Evolutionary conservation across 1,139 yeast genomes (phyloP).

Genomic region (Candida sanyaensis): DNA sequence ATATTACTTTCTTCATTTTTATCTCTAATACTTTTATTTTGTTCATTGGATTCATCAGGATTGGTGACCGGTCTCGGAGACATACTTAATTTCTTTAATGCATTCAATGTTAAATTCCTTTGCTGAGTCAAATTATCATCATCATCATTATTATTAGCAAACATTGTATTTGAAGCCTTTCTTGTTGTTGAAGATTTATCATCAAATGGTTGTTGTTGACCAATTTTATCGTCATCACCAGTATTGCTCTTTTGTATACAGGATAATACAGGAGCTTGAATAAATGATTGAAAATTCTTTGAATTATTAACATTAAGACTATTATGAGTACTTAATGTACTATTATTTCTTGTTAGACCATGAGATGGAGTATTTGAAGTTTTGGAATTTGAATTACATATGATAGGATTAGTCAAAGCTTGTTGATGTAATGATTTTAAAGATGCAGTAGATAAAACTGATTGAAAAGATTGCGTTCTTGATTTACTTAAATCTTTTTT

Average conservation of each 20-base stretch:
- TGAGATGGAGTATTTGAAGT: slow-evolving; percentile 15
- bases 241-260: slow-evolving; percentile 30
- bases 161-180: slow-evolving; percentile 5
- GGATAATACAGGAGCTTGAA: slow-evolving; percentile 50
- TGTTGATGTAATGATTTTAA: slow-evolving; percentile 48
- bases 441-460: slow-evolving; percentile 64
- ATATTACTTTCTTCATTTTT: not conserved
- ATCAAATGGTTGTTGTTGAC: slow-evolving; percentile 45
- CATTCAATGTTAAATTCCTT: slow-evolving; percentile 45
- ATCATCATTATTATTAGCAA: slow-evolving; percentile 14
- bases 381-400: slow-evolving; percentile 2
- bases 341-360: slow-evolving; percentile 23
- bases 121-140: slow-evolving; percentile 43
- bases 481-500: slow-evolving; percentile 54
- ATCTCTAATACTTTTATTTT: not conserved
- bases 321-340: slow-evolving; percentile 18
- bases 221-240: slow-evolving; percentile 37
- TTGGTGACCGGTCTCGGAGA: slow-evolving; percentile 42
- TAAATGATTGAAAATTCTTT: slow-evolving; percentile 48
- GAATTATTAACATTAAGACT: slow-evolving; percentile 17
- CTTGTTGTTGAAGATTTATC: slow-evolving; percentile 16
- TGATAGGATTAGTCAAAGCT: slow-evolving; percentile 12
- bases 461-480: slow-evolving; percentile 62
- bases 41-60: slow-evolving; percentile 11
- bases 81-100: slow-evolving; percentile 46